Base-by-base conservation (phyloP, 345 rosid species). In the Syzygium grande region DNA sequence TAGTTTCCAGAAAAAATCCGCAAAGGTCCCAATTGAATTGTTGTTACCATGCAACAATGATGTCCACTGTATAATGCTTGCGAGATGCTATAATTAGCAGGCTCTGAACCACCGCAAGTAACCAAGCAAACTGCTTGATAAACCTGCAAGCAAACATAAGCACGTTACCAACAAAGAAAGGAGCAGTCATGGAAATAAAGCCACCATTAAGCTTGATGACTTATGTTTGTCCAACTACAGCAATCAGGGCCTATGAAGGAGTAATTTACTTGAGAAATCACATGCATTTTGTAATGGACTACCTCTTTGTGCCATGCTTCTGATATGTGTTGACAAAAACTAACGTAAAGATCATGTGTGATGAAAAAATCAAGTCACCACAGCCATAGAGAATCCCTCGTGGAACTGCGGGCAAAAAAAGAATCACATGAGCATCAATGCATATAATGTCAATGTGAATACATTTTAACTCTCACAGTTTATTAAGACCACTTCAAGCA, bases 321-420 rank as follows among this genome's bases (percentile, higher is more conserved):
- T 95, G 96, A 90, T 94, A 96, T 22, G 97, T 92, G 68, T 91
- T 94, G 63, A 95, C 97, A 89, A 96, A 96, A n/a, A 93, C 95
- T 23, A 96, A 89, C 34, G 93, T 92, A 86, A 96, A 95, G 89
- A 95, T 96, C 93, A 93, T 96, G 93, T 96, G 99, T n/a, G 99
- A 96, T 78, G 99, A 96, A 90, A 96, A 96, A 52, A 96, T 95
- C 93, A 96, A 86, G 92, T 96, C 99, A 53, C 99, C 99, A 88
- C 99, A 96, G 34, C 97, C 97, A 91, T 93, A 95, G 16, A 94
- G 53, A 22, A 92, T 87, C 7, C 98, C 99, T 46, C 86, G 88
- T 58, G 97, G 99, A 94, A 96, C 99, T 96, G 95, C 92, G 90
- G 49, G 13, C 41, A 86, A 52, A 63, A 49, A 87, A 38, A 85